Conservation (phyloP, 768 basidiomycete genomes). For the Pisolithus tinctorius region DNA sequence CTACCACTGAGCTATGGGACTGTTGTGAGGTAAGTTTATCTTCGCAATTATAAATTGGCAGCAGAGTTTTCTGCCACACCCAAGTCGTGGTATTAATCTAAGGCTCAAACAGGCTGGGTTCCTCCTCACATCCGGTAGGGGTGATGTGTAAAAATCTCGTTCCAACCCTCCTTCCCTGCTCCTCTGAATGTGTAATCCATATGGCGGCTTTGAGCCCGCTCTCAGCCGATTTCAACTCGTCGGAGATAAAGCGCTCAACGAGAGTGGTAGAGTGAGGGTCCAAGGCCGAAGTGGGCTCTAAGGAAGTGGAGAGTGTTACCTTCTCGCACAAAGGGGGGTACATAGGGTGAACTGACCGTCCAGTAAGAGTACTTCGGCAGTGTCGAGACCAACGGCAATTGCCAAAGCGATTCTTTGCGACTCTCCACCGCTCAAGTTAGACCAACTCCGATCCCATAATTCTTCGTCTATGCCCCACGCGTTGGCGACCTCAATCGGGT, state of each 20-base stretch:
- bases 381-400: constrained; percentile 61
- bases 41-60: background rate
- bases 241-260: constrained; percentile 59
- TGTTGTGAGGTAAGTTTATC: constrained; percentile 2
- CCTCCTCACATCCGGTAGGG: constrained; percentile 38
- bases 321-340: background rate
- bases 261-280: constrained; percentile 58
- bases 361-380: constrained; percentile 71
- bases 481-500: constrained; percentile 48
- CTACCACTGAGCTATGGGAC: constrained; percentile 59
- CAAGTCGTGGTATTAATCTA: background rate
- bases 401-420: constrained; percentile 78
- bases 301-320: background rate
- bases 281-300: constrained; percentile 88
- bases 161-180: constrained; percentile 71
- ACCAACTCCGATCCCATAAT: constrained; percentile 79
- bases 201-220: constrained; percentile 62
- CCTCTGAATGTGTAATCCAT: constrained; percentile 86
- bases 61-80: no score
- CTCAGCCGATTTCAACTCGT: constrained; percentile 42
- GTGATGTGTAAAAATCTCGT: constrained; percentile 55
- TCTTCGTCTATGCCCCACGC: constrained; percentile 61
- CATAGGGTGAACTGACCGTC: constrained; percentile 50
- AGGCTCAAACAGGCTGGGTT: constrained; percentile 24
- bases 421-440: constrained; percentile 80